Conservation (phyloP, 305 asterid species). For the Coffea humblotiana region DNA sequence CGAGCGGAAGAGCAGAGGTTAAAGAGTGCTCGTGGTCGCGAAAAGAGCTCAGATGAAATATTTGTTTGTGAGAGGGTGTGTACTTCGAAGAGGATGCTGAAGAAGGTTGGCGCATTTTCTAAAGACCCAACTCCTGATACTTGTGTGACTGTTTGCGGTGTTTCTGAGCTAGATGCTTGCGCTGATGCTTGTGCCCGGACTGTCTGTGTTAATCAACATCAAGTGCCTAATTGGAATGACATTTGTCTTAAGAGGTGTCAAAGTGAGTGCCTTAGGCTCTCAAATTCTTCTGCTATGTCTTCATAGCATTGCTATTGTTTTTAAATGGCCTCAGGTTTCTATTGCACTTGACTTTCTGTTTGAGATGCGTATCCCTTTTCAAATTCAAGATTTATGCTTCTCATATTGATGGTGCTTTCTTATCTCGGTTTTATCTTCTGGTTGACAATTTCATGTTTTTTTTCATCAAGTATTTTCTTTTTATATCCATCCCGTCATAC, state of each 20-base stretch:
- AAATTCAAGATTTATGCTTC: not conserved
- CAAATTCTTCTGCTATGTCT: slow-evolving; percentile 49
- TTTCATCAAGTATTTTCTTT: not conserved
- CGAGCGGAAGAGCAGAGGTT: slow-evolving; percentile 72
- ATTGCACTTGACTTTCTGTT: not conserved
- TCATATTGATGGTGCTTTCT: not conserved
- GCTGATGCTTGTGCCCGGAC: slow-evolving; percentile 96
- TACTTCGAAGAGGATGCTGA: slow-evolving; percentile 90
- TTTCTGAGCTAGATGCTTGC: slow-evolving; percentile 90
- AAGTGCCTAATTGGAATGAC: slow-evolving; percentile 95
- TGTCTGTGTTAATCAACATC: slow-evolving; percentile 91
- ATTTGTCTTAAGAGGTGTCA: slow-evolving; percentile 91
- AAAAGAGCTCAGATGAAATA: slow-evolving; percentile 77
- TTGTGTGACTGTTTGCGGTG: slow-evolving; percentile 92
- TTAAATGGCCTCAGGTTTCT: slow-evolving; percentile 9
- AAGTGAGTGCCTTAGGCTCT: slow-evolving; percentile 79
- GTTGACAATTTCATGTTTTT: not conserved
- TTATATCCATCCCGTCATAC: not conserved
- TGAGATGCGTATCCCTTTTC: not conserved
- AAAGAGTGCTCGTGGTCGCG: slow-evolving; percentile 74
- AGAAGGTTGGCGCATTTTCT: slow-evolving; percentile 91
- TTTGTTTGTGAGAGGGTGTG: slow-evolving; percentile 97
- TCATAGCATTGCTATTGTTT: slow-evolving; percentile 17
- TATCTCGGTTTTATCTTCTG: not conserved
- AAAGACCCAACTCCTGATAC: slow-evolving; percentile 92